Base-by-base conservation (phyloP, 495 filamentous ascomycete species). In the Aspergillus conjunctus region DNA sequence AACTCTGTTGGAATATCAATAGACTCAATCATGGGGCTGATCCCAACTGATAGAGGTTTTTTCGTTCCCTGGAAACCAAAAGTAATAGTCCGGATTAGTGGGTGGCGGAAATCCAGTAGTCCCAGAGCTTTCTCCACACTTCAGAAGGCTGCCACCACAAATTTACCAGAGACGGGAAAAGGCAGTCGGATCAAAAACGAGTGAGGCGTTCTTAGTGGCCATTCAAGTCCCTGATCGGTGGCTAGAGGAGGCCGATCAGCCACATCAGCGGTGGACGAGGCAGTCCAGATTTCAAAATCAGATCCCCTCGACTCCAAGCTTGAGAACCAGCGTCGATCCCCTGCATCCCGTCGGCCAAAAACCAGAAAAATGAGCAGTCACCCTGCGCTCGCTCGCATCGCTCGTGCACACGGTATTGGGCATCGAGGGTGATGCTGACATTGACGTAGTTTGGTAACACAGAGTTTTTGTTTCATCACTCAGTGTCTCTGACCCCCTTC, bases 91-190 rank as follows among this genome's bases (percentile, higher is more conserved):
- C 17, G 45, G 45, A 15, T 39, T 54, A 56, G 54, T 39, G 48
- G 48, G 60, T 62, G 60, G 60, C 41, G 54, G 60, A 58, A 57
- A 52, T 26, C 41, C 60, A 53, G 30, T 20, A 52, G 34, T 5
- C 5, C 26, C 26, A 26, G 26, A 26, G 26, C 54, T 53, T 43
- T 62, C 54, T 56, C 49, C 49, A 51, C 31, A 51, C 17, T 15
- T 11, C 26, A 41, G 37, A 41, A 41, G 37, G 37, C 37, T 41
- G 11, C 37, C 3, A 41, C 37, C 12, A 5, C 7, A 5, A 5
- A 26, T 26, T 2, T 26, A 26, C 26, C 26, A 26, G 2, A 26
- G 26, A 26, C 2, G 26, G 26, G 5, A 41, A 41, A 41, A 41
- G 37, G 37, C 37, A 3, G 15, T 5, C 37, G 4, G 4, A 8